Conservation (phyloP, 371 early-diverging fungal species). For the Haplosporangium sp. region DNA sequence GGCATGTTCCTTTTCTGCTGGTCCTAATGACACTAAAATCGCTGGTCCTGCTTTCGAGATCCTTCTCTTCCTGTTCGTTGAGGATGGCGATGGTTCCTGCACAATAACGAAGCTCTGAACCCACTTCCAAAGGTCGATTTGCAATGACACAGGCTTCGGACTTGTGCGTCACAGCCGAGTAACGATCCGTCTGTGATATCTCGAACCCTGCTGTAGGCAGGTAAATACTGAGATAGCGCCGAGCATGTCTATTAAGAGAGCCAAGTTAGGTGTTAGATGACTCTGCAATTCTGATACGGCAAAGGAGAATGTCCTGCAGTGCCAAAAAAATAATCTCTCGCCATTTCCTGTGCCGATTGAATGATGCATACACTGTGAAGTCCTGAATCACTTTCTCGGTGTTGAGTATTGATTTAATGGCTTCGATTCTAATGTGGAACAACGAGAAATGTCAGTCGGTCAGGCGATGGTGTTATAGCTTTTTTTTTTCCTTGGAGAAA, state of each 20-base stretch:
- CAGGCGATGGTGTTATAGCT: background rate
- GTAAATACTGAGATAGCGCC: constrained; percentile 81
- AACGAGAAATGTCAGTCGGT: background rate
- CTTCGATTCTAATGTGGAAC: constrained; percentile 22
- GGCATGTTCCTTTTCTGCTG: constrained; percentile 75
- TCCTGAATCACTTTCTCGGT: constrained; percentile 35
- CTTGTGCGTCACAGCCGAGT: constrained; percentile 71
- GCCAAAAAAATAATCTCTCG: no score
- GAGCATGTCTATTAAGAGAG: constrained; percentile 60
- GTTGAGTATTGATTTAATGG: constrained; percentile 17
- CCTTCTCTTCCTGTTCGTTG: constrained; percentile 74
- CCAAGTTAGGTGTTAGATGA: no score
- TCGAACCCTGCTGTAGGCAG: constrained; percentile 88
- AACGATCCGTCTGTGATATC: constrained; percentile 78
- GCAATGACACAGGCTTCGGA: constrained; percentile 90
- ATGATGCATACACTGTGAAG: constrained; percentile 27
- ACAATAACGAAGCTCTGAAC: constrained; percentile 82
- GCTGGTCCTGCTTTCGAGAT: constrained; percentile 69
- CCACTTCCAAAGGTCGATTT: constrained; percentile 76
- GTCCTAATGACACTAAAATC: constrained; percentile 94
- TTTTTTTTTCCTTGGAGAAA: background rate
- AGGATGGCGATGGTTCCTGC: constrained; percentile 83
- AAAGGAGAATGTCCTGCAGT: background rate
- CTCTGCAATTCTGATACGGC: no score
- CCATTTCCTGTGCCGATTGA: background rate